Evolutionary conservation across 208 protist genomes (phyloP).

Genomic region (Leptomonas pyrrhocoris): DNA sequence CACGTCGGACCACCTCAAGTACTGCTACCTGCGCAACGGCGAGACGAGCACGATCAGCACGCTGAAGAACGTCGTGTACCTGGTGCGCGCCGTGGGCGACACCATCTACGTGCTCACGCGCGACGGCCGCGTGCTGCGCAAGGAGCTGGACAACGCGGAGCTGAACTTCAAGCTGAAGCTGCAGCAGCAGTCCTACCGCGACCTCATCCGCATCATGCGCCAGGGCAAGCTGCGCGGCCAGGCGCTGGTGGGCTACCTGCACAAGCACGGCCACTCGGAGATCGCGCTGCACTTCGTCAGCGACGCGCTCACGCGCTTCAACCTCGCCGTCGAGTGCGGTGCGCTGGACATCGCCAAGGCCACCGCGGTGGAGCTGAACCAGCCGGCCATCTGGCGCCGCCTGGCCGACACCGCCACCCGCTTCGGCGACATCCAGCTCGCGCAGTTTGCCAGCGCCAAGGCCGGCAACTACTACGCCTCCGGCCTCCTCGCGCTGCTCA

Average conservation of each 20-base stretch:
- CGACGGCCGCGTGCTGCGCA: constrained; percentile 82
- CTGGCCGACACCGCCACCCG: constrained; percentile 93
- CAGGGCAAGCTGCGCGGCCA: constrained; percentile 93
- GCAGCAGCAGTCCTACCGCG: constrained; percentile 88
- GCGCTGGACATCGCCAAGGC: constrained; percentile 94
- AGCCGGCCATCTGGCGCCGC: constrained; percentile 90
- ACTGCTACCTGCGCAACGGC: constrained; percentile 90
- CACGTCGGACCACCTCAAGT: constrained; percentile 99
- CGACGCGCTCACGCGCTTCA: constrained; percentile 96
- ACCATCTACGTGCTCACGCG: constrained; percentile 93
- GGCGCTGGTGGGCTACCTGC: constrained; percentile 98
- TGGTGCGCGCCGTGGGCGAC: constrained; percentile 89
- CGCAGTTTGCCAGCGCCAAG: constrained; percentile 95
- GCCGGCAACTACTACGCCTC: constrained; percentile 93
- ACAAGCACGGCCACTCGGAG: constrained; percentile 97
- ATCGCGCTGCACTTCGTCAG: constrained; percentile 98
- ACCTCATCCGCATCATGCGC: constrained; percentile 96
- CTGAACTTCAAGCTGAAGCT: constrained; percentile 97
- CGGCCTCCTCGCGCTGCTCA: constrained; percentile 96
- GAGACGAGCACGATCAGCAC: constrained; percentile 98
- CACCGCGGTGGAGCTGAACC: constrained; percentile 92
- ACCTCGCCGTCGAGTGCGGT: constrained; percentile 98
- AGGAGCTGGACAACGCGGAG: constrained; percentile 94
- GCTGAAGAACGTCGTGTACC: constrained; percentile 95
- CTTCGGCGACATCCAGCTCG: constrained; percentile 96